A percentile compares a stretch with the other conserved stretches of the same genome.
Evolutionary conservation across 2,329 filamentous ascomycete species (phyloP).

Genomic region (Fusarium ambrosium): DNA sequence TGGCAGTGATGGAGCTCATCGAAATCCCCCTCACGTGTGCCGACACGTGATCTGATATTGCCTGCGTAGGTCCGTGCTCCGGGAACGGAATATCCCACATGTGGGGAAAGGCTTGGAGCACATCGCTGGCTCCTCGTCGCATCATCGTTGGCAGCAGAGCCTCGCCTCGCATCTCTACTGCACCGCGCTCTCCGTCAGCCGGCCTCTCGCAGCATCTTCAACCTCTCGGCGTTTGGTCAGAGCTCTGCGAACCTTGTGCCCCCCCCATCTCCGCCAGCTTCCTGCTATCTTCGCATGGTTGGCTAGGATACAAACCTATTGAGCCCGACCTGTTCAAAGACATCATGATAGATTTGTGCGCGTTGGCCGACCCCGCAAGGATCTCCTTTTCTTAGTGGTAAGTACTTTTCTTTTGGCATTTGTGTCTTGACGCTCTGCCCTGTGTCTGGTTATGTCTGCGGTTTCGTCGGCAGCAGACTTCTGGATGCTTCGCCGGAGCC

Average conservation of each 20-base stretch:
- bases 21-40: background rate
- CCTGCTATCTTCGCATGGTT: conserved; percentile 38
- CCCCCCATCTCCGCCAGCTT: conserved; percentile 25
- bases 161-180: conserved; percentile 42
- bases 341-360: conserved; percentile 60
- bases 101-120: conserved; percentile 46
- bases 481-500: background rate
- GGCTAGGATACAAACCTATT: conserved; percentile 43
- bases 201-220: conserved; percentile 29
- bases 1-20: background rate
- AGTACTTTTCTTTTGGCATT: conserved; percentile 40
- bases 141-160: conserved; percentile 47
- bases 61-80: conserved; percentile 19
- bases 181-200: conserved; percentile 29
- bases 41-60: conserved; percentile 22
- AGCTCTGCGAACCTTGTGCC: conserved; percentile 23
- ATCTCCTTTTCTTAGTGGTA: conserved; percentile 58
- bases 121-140: conserved; percentile 47
- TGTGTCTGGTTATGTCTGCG: conserved; percentile 1
- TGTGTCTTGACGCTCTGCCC: conserved; percentile 12
- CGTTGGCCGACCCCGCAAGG: conserved; percentile 48
- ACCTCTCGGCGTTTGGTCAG: conserved; percentile 9
- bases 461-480: background rate
- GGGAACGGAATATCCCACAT: conserved; percentile 39
- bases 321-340: conserved; percentile 47